Base-by-base conservation (phyloP, 2,329 filamentous ascomycete species). In the Ascochyta rabiei region DNA sequence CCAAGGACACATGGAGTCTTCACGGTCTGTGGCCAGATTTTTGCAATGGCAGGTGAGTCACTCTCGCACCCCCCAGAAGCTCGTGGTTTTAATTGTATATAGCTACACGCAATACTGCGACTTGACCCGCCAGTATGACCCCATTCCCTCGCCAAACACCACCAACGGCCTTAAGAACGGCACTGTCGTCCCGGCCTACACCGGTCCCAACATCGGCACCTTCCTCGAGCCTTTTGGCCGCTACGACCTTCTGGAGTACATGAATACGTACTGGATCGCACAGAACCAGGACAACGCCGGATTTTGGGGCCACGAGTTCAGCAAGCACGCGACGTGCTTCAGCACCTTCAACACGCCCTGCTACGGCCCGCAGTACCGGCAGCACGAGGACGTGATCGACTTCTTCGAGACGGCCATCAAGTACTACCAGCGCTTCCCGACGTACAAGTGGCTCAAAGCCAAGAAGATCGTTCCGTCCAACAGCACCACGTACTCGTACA, bases 261-360 rank as follows among this genome's bases (percentile, higher is more conserved):
- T 89, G 86, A 83, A 86, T 67, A 85, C 81, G 65, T 81, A 80
- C 80, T 89, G 86, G 87, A 79, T 87, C 60, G 80, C 80, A 42
- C 83, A 84, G 60, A 75, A 76, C 56, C 79, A 81, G 43, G 78
- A 81, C 13, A 88, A 86, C 74, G 70, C 76, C 45, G 79, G 82
- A 30, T 84, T 89, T 75, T 89, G 86, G 86, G 86, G 74, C 34
- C 86, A 88, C 76, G 86, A 89, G 68, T 88, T 86, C 77, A 81
- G 79, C 74, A 89, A 89, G 77, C 86, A 88, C 72, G 86, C 81
- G 2, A 89, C 86, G 13, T 89, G 86, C 79, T 89, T 77, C 77
- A 84, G 81, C 41, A 87, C 82, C 56, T 89, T 89, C 67, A 84
- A 88, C 66, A 73, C 79, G 6, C 80, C 83, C 26, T 89, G 87